Evolutionary conservation across 495 filamentous ascomycete genomes (phyloP), one percentile per base, ranked within the genome.

Genomic region (Recurvomyces mirabilis): DNA sequence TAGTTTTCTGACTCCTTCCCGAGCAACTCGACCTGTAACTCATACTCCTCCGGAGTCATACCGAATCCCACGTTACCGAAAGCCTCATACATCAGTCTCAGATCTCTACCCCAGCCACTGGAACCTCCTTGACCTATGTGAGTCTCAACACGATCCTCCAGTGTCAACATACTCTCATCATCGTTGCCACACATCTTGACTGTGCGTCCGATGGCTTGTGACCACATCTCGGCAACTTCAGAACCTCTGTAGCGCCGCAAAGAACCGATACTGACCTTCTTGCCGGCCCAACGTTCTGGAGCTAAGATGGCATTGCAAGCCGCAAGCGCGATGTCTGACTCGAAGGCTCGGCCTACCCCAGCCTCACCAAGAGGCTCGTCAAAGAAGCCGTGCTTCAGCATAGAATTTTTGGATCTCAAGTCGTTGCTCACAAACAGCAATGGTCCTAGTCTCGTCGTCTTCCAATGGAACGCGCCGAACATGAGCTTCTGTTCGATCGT

Each of bases 341-440:
- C 15, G 6, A 13, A 29, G 22, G 26, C 33, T 3, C 43, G 13
- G 18, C 32, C 11, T 5, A 37, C 33, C 6, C 31, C 32, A 3
- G 4, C 20, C 23, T 23, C 20, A n/a, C 43, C 32, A 5, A 46
- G 22, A 6, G 33, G 31, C 19, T 17, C 23, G 33, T n/a, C 18
- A 14, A 17, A 38, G 11, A 11, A 38, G 21, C 43, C 33, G 6
- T 38, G 14, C 24, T 37, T 9, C 12, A 38, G 4, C 18, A 46
- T 10, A 18, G 6, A 11, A 4, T 5, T 13, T 18, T 17, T 24
- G 21, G 9, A 11, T n/a, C n/a, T n/a, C 21, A 15, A 10, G 18
- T 46, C 43, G 43, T 46, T 46, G 11, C 19, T 15, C 10, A 46
- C 24, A 23, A 46, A 46, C 4, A 46, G 14, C 32, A 23, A 25